Base-by-base conservation (phyloP, 2,329 filamentous ascomycete species). In the Trichoderma sp. region DNA sequence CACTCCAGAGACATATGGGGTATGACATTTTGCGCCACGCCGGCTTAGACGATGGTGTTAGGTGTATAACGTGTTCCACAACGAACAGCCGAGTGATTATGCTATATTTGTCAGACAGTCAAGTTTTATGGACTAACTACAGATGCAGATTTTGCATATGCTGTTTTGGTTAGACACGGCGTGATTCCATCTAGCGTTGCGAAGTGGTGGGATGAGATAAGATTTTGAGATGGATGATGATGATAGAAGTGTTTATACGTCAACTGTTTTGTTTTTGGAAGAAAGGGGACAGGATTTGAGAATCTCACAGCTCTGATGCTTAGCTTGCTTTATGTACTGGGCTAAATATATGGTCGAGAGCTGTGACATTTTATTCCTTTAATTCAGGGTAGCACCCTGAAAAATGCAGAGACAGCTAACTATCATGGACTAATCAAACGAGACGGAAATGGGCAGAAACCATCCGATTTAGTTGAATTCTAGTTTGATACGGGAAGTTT, bases 371-470 rank as follows among this genome's bases (percentile, higher is more conserved):
- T 21, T 24, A 8, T 46, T 10, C 18, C 16, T 13, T 49, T 3
- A n/a, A 43, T 49, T 13, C 3, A 24, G 46, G 46, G 18, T 49
- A 49, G 46, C n/a, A 10, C 11, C 2, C 5, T 7, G 4, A 21
- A 11, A 8, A 3, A 21, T n/a, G 4, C 11, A 8, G 13, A 4
- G 46, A 49, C 18, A 49, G 8, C 10, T 4, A 32, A 6, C 39
- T 49, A 8, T 43, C 16, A 10, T 10, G 7, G 3, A 8, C 10
- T 18, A 8, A 43, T 3, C 3, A 8, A 18, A n/a, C 3, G 39
- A n/a, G 2, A n/a, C 6, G 14, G 14, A 43, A n/a, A 43, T n/a
- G 18, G 7, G 3, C 0, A 1, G 2, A n/a, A n/a, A n/a, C 6
- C 1, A 7, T 7, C n/a, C 6, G 10, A 8, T n/a, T n/a, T 3